phyloP scores from a whole-genome alignment of 2,329 filamentous ascomycete genomes.

The Aspergillus quadricinctus region DNA sequence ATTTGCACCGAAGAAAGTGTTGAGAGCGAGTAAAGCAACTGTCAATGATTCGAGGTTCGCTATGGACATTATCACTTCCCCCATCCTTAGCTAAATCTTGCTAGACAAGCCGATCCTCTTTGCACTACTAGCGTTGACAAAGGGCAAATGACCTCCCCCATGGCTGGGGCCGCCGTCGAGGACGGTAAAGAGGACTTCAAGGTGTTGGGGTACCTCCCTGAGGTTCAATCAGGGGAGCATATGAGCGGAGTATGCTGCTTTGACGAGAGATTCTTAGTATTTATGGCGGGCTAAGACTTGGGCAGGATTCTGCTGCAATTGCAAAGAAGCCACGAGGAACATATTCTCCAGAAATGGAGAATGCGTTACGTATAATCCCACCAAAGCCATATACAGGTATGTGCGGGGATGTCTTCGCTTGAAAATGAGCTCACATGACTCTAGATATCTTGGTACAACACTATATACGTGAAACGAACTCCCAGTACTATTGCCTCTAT shows the following conservation, averaged over 20 bases:
- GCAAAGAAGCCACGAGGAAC: slow-evolving; percentile 5
- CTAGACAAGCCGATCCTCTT: neutral
- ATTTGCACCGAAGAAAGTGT: slow-evolving; percentile 35
- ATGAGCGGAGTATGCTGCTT: slow-evolving; percentile 2
- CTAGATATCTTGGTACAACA: slow-evolving; percentile 47
- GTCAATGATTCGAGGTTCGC: slow-evolving; percentile 10
- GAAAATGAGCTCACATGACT: neutral
- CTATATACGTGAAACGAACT: slow-evolving; percentile 44
- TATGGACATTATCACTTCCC: too few species aligned
- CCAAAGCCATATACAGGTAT: slow-evolving; percentile 38
- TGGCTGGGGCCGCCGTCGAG: neutral
- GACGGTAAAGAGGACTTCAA: slow-evolving; percentile 10
- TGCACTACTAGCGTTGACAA: neutral
- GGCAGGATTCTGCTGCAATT: slow-evolving; percentile 3
- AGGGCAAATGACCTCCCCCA: neutral
- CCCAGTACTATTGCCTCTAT: slow-evolving; percentile 46
- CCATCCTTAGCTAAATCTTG: neutral
- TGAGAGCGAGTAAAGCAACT: slow-evolving; percentile 3
- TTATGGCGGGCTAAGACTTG: neutral
- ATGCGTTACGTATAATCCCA: slow-evolving; percentile 28
- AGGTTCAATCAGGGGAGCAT: slow-evolving; percentile 1
- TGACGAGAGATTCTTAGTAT: neutral
- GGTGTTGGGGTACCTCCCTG: slow-evolving; percentile 15
- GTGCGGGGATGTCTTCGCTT: neutral
- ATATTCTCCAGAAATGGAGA: slow-evolving; percentile 29